Conservation (phyloP, 2,329 filamentous ascomycete genomes). For the Neofusicoccum ribis region DNA sequence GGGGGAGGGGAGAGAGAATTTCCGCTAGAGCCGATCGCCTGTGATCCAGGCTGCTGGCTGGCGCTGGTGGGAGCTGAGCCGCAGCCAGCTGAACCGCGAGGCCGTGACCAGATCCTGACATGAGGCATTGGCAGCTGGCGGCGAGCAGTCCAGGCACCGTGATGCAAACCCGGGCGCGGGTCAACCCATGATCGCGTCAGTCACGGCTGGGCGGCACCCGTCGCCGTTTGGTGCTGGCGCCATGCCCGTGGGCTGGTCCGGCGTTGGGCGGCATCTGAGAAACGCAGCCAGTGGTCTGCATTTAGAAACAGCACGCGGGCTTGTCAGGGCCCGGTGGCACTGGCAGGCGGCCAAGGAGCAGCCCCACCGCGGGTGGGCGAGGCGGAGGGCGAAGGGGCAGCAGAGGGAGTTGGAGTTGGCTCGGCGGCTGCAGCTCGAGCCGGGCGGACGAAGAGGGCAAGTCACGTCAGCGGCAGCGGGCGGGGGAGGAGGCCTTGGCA, state of each 20-base stretch:
- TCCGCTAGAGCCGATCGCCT: neutral
- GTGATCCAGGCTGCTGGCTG: neutral
- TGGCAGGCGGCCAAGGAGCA: neutral
- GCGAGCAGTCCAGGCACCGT: slow-evolving; percentile 1
- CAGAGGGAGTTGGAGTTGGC: neutral
- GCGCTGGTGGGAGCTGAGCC: neutral
- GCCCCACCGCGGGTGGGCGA: slow-evolving; percentile 1
- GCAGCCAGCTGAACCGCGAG: neutral
- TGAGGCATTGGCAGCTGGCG: neutral
- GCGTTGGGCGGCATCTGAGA: neutral
- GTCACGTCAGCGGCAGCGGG: too few species aligned
- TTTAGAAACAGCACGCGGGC: neutral
- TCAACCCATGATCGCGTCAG: slow-evolving; percentile 4
- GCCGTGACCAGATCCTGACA: too few species aligned
- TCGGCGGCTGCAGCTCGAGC: too few species aligned
- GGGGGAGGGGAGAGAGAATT: neutral
- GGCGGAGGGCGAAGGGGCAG: neutral
- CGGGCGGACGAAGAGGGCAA: too few species aligned
- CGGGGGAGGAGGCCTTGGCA: neutral
- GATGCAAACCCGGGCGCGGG: neutral
- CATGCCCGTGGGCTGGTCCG: neutral
- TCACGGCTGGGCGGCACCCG: neutral
- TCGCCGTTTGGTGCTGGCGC: neutral
- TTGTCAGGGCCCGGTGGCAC: neutral
- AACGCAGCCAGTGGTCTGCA: neutral